Base-by-base conservation (phyloP, 768 basidiomycete species). In the Pleurotus eryngii region DNA sequence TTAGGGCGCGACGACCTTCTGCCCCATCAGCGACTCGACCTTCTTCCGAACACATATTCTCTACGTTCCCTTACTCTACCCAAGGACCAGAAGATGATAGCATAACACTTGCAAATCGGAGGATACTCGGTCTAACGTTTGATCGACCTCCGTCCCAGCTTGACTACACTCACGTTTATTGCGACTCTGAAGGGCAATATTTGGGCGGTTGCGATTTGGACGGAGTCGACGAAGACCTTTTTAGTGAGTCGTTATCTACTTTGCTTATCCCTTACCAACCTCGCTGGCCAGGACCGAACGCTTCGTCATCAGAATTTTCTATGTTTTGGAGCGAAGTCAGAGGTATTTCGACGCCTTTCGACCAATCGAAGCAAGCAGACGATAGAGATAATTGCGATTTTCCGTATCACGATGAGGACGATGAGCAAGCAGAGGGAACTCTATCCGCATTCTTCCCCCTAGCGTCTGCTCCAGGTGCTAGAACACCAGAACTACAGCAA, bases 401-500 rank as follows among this genome's bases (percentile, higher is more conserved):
- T 35, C 30, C 30, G 30, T 35, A 11, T 35, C n/a, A 35, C 5
- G 18, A 40, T 42, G 39, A 39, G 3, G 39, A 54, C 3, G 37
- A 15, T 1, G 37, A 42, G 20, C 6, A 26, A 15, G 18, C 1
- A 9, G 37, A 40, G 4, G 24, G n/a, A 17, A 9, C 11, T 8
- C 7, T n/a, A 3, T 17, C 39, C 11, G 18, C 7, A n/a, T 22
- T 17, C 37, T 42, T 54, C 39, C 51, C 51, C 5, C 22, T 42
- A 3, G 39, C 51, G 12, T 43, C 51, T 3, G 51, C 51, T 5
- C 51, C 51, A 5, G 51, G 51, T 15, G 22, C 39, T 12, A 54
- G 42, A 54, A 54, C 51, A 11, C 51, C 51, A 24, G 51, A 54
- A n/a, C 39, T 54, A n/a, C 50, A 53, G 38, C 50, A 18, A 30